Conservation (phyloP, 441 rosid genomes). For the Macaranga tanarius region DNA sequence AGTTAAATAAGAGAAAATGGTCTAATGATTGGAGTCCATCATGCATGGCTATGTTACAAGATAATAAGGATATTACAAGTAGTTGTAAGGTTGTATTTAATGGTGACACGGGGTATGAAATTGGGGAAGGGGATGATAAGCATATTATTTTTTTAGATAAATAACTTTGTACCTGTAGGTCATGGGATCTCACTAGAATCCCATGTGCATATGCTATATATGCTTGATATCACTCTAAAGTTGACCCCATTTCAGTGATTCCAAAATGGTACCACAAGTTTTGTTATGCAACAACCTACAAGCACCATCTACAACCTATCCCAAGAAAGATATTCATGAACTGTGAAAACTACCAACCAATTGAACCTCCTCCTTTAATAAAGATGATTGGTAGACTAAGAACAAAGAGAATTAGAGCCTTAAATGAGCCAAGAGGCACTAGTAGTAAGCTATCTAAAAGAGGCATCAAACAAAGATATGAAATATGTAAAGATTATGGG, state of each 20-base stretch:
- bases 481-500: too few species aligned
- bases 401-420: background rate
- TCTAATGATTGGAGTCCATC: background rate
- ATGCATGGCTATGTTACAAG: background rate
- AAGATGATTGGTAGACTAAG: background rate
- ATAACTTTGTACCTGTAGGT: background rate
- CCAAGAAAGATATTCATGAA: background rate
- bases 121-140: too few species aligned
- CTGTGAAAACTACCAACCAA: background rate
- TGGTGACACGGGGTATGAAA: background rate
- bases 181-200: background rate
- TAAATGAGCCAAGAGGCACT: too few species aligned
- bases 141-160: too few species aligned
- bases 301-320: background rate
- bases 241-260: background rate
- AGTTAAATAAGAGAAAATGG: background rate
- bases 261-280: background rate
- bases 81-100: background rate
- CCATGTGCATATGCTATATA: background rate
- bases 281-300: background rate
- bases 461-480: too few species aligned
- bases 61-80: fast-evolving
- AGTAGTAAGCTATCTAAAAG: too few species aligned
- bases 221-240: background rate
- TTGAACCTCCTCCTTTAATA: too few species aligned